A percentile compares a stretch with the other conserved stretches of the same genome.
Conservation (phyloP, 2,329 filamentous ascomycete species). For the Bipolaris victoriae region DNA sequence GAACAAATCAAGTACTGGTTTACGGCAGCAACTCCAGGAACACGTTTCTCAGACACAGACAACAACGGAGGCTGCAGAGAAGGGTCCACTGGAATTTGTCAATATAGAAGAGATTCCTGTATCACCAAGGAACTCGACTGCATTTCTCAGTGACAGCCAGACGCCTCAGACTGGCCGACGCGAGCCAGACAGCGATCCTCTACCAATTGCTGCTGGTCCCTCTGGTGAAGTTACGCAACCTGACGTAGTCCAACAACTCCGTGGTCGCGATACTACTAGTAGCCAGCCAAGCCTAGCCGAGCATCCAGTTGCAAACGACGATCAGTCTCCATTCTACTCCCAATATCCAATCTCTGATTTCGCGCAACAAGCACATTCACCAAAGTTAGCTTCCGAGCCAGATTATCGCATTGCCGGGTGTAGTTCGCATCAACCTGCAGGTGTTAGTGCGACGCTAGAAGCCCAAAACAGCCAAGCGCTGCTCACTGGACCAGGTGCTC, state of each 20-base stretch:
- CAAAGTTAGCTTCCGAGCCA: neutral
- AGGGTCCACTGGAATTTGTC: neutral
- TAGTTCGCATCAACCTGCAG: neutral
- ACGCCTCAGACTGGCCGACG: neutral
- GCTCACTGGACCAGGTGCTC: slow-evolving; percentile 1
- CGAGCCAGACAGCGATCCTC: neutral
- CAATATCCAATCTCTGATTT: slow-evolving; percentile 12
- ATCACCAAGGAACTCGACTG: neutral
- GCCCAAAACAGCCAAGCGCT: slow-evolving; percentile 1
- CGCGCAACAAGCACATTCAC: neutral
- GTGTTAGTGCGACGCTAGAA: neutral
- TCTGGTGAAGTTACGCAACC: slow-evolving; percentile 3
- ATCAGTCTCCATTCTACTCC: slow-evolving; percentile 20
- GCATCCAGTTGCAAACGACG: slow-evolving; percentile 15
- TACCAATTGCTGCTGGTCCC: neutral
- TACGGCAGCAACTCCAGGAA: neutral
- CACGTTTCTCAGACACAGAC: neutral
- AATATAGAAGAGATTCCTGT: neutral
- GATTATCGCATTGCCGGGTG: neutral
- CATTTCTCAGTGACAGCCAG: slow-evolving; percentile 1
- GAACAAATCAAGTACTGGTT: neutral
- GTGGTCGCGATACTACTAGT: neutral
- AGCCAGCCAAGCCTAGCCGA: slow-evolving; percentile 17
- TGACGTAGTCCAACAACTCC: slow-evolving; percentile 5
- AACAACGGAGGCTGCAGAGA: neutral